Conservation (phyloP, 2,329 filamentous ascomycete species). For the Fusarium heterosporum region DNA sequence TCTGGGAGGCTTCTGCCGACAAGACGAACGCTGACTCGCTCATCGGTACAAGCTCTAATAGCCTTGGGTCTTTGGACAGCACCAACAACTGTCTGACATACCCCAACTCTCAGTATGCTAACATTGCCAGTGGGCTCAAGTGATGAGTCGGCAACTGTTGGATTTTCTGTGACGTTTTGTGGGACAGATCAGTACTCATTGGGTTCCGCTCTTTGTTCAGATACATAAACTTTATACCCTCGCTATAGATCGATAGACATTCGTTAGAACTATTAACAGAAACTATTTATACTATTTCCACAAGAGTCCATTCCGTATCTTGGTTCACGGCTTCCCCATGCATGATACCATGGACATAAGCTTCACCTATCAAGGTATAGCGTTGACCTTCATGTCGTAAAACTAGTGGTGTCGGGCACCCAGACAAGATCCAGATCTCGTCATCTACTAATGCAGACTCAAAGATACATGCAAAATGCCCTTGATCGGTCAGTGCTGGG, state of each 20-base stretch:
- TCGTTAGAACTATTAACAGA: background rate
- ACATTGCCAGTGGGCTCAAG: constrained; percentile 52
- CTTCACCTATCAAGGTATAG: background rate
- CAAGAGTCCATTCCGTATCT: background rate
- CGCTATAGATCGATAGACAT: background rate
- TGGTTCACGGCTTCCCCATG: background rate
- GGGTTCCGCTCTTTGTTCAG: background rate
- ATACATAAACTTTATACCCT: background rate
- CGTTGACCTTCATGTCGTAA: background rate
- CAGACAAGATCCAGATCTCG: background rate
- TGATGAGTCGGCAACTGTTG: rapidly evolving
- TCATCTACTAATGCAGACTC: background rate
- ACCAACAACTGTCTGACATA: constrained; percentile 63
- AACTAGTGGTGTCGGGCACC: constrained; percentile 5
- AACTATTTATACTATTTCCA: background rate
- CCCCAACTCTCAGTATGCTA: constrained; percentile 64
- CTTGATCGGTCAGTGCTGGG: background rate
- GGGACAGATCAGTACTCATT: background rate
- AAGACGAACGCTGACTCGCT: constrained; percentile 68
- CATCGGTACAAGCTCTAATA: constrained; percentile 62
- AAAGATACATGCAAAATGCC: background rate
- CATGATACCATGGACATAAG: constrained; percentile 2
- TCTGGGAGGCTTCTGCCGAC: constrained; percentile 84
- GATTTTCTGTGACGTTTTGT: background rate
- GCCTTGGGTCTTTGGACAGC: constrained; percentile 55